These are phyloP conservation scores for Linnemannia elongata DNA, from an alignment of 192 early-diverging fungal species.

Conservation along the genomic window DNA sequence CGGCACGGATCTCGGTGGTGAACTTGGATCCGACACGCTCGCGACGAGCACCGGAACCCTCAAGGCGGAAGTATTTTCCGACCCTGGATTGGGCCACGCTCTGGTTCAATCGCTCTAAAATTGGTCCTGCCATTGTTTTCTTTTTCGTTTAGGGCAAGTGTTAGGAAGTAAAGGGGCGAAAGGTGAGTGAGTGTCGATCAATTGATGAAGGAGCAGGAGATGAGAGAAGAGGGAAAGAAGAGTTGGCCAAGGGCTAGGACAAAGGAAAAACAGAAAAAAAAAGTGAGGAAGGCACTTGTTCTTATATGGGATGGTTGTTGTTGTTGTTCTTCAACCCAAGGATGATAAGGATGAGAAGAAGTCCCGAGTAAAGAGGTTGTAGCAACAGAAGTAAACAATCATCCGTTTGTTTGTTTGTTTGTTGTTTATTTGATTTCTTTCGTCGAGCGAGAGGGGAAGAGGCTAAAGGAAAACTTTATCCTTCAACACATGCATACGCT, in stretches of 20 bases:
- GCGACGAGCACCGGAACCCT: conserved; percentile 69
- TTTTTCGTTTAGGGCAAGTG: background rate
- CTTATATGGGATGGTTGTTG: background rate
- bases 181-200: background rate
- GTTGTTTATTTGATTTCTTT: background rate
- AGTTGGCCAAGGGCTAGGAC: background rate
- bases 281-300: background rate
- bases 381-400: background rate
- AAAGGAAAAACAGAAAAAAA: background rate
- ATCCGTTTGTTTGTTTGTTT: conserved; percentile 4
- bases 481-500: background rate
- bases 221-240: background rate
- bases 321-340: background rate
- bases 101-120: conserved; percentile 56
- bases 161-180: background rate
- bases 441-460: background rate
- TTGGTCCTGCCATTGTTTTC: background rate
- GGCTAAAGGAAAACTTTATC: background rate
- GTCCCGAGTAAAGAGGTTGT: background rate
- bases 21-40: conserved; percentile 73
- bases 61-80: conserved; percentile 77
- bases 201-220: background rate
- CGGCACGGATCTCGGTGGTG: conserved; percentile 72
- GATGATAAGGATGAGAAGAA: background rate
- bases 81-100: conserved; percentile 65